Evolutionary conservation across 2,329 filamentous ascomycete species (phyloP).

Genomic region (Alternaria longipes): DNA sequence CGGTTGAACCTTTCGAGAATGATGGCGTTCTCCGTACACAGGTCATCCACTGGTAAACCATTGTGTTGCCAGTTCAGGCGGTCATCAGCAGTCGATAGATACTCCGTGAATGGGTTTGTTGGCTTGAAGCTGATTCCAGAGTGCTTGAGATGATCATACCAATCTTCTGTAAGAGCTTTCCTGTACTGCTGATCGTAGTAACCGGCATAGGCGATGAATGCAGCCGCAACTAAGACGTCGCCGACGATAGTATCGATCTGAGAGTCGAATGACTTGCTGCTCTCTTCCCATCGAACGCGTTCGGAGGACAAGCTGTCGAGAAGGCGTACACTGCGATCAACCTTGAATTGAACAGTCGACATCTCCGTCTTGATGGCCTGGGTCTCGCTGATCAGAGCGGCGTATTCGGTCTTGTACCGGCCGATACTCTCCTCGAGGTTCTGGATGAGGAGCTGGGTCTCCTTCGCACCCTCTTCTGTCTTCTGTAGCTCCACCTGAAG

Average conservation of each 20-base stretch:
- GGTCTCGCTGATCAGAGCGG: conserved; percentile 93
- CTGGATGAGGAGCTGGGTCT: conserved; percentile 86
- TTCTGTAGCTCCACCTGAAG: conserved; percentile 89
- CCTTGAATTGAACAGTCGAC: conserved; percentile 96
- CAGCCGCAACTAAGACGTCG: conserved; percentile 94
- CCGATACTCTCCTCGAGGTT: conserved; percentile 89
- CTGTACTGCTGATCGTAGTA: conserved; percentile 98
- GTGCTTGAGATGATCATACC: conserved; percentile 89
- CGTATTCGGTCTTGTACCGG: conserved; percentile 96
- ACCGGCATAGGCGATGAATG: conserved; percentile 95
- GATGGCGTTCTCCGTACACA: conserved; percentile 98
- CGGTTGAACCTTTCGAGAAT: conserved; percentile 97
- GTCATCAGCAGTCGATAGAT: conserved; percentile 95
- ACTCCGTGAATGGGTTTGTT: conserved; percentile 94
- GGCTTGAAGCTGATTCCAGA: conserved; percentile 95
- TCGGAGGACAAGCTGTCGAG: conserved; percentile 96
- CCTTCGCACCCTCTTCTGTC: conserved; percentile 92
- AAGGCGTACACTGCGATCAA: conserved; percentile 92
- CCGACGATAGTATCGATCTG: conserved; percentile 97
- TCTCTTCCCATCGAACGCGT: conserved; percentile 91
- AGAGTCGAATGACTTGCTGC: conserved; percentile 97
- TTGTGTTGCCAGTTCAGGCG: conserved; percentile 95
- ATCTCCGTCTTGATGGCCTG: conserved; percentile 98
- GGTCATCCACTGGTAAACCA: conserved; percentile 90
- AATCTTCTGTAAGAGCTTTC: conserved; percentile 97